Evolutionary conservation across 2,329 filamentous ascomycete genomes (phyloP), one percentile per base, ranked within the genome.

Genomic region (Aspergillus pseudoterreus): DNA sequence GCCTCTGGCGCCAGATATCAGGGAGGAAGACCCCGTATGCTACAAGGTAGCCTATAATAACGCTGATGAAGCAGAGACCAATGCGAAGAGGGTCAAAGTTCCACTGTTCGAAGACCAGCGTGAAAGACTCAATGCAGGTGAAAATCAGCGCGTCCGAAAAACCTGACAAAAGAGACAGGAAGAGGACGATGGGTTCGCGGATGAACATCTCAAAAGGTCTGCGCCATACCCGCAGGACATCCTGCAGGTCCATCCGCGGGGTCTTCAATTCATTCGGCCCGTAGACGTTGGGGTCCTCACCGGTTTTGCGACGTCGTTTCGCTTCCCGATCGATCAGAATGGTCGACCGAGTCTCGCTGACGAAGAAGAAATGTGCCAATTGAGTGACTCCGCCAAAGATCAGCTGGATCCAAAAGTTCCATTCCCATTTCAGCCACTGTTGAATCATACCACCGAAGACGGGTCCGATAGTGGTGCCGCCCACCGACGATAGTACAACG

Each of bases 141-240:
- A 90, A 90, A 70, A 90, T 89, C 4, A 90, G 79, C 2, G 85
- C 85, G 53, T 90, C 87, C 9, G 81, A 83, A 74, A 90, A 90
- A 30, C 86, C 86, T 3, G 81, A 85, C 4, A 90, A 81, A 0
- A 90, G 77, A 1, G 86, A 89, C 4, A 90, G 75, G 35, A 80
- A 82, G 14, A 87, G 73, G 10, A 90, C 87, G 51, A 90, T 90
- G 4, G 87, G 86, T 71, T 91, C 87, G 1, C 82, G 86, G 32
- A 87, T 56, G 65, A 90, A 87, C 82, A 90, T 87, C 61, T 79
- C 79, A 70, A 88, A 90, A 0, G 87, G 86, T 0, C 86, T 82
- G 27, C 73, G 59, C 82, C 82, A 85, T 3, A 82, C 81, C 33
- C 65, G 57, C 6, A 68, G 19, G 2, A 69, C 51, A 6, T 69